Conservation (phyloP, 192 early-diverging fungal species). For the Chytriomyces confervae region DNA sequence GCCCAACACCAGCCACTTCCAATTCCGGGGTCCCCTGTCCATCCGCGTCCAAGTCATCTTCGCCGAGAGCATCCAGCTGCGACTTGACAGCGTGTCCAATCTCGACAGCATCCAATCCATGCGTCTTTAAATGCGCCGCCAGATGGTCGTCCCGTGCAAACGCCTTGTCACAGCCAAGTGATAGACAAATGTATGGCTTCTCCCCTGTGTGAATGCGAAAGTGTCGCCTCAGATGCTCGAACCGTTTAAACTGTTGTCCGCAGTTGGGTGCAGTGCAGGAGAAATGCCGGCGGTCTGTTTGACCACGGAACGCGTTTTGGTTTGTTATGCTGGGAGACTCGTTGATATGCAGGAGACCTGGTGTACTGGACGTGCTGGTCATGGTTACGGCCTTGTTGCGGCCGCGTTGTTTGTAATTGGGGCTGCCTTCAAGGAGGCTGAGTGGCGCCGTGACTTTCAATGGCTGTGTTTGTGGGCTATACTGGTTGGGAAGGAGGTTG, state of each 20-base stretch:
- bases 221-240: conserved; percentile 80
- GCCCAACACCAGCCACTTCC: neutral
- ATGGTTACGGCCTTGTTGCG: conserved; percentile 33
- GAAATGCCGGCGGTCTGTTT: conserved; percentile 40
- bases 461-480: neutral
- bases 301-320: neutral
- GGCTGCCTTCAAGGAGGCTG: conserved; percentile 68
- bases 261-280: conserved; percentile 41
- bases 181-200: conserved; percentile 65
- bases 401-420: conserved; percentile 75
- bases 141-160: conserved; percentile 74
- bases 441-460: conserved; percentile 8
- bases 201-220: conserved; percentile 70
- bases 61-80: conserved; percentile 3
- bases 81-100: neutral
- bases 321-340: neutral
- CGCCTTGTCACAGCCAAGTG: conserved; percentile 57
- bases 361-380: neutral
- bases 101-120: conserved; percentile 24
- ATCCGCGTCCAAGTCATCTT: neutral
- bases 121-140: conserved; percentile 60
- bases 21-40: neutral
- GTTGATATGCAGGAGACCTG: conserved; percentile 11
- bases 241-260: conserved; percentile 68
- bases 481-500: conserved; percentile 43